Percentiles rank a stretch among this genome's conserved stretches.
These are phyloP conservation scores for Fusarium cicatricum DNA, from an alignment of 2,329 filamentous ascomycete species.

Conservation along the genomic window DNA sequence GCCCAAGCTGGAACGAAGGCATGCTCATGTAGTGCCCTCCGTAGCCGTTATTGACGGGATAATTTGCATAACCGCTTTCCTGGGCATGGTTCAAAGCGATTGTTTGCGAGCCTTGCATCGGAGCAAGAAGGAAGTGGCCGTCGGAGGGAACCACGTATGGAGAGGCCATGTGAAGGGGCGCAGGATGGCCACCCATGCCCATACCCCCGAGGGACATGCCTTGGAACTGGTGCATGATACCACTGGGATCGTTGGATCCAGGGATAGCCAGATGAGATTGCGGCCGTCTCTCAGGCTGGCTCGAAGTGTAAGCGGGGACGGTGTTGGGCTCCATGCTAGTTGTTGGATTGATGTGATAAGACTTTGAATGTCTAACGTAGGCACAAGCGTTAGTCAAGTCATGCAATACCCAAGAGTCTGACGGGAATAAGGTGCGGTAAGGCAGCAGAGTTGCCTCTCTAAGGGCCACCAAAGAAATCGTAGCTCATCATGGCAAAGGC, in stretches of 20 bases:
- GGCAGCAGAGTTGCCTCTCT: not conserved
- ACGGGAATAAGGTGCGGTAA: not conserved
- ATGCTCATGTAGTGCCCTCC: conserved; percentile 49
- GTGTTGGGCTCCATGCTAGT: conserved; percentile 49
- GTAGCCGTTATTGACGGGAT: conserved; percentile 46
- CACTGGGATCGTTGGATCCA: conserved; percentile 43
- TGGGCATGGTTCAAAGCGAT: conserved; percentile 48
- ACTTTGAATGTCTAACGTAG: conserved; percentile 42
- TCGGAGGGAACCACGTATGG: conserved; percentile 51
- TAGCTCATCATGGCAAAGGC: not conserved
- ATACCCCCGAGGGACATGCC: conserved; percentile 50
- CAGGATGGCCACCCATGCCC: conserved; percentile 43
- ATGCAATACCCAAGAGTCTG: not conserved
- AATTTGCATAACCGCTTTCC: conserved; percentile 47
- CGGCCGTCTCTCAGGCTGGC: conserved; percentile 41
- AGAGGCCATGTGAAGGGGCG: conserved; percentile 49
- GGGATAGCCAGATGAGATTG: conserved; percentile 44
- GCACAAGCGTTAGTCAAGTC: conserved; percentile 1
- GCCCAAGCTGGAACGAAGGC: conserved; percentile 52
- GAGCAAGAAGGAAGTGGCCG: conserved; percentile 50
- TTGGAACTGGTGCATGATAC: conserved; percentile 48
- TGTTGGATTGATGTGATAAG: conserved; percentile 47
- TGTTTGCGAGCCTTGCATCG: conserved; percentile 47
- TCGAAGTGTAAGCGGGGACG: conserved; percentile 44
- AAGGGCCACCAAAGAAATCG: not conserved